Base-by-base conservation (phyloP, 1,139 yeast species). In the Hemisphaericaspora subhashii region DNA sequence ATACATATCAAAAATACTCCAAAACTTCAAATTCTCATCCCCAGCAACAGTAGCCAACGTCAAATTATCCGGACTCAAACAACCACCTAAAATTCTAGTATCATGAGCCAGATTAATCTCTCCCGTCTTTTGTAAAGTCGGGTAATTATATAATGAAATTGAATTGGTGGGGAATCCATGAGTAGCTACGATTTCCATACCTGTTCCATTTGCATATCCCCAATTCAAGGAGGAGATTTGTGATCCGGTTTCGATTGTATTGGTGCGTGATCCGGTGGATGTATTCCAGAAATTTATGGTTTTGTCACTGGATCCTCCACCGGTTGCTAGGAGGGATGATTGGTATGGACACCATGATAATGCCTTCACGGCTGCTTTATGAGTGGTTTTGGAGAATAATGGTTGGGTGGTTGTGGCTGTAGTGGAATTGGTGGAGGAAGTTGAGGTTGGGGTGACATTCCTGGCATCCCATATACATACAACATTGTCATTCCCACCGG, bases 381-480 rank as follows among this genome's bases (percentile, higher is more conserved):
- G 98, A 43, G 80, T 79, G 16, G 84, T 77, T 57, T 89, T 87
- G 15, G 84, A 69, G 59, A 83, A 87, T 45, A 83, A 73, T 4
- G 98, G 96, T 24, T 27, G 23, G 18, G 10, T 22, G 10, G 25
- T 17, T 35, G n/a, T 27, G 30, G 4, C 31, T 47, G 43, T 33
- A 21, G 29, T 53, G 68, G 25, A 9, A 11, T 10, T 23, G 6
- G 25, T 9, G 11, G 4, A 71, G 5, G 25, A 10, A 6, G 25
- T 23, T 5, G 11, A 6, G 11, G 25, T 9, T 9, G 7, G 7
- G 5, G 11, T 11, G 5, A 23, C 54, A n/a, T 83, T 74, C 47
- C 98, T 77, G 1, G 86, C 86, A 58, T 92, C 98, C 98, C 98
- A 92, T 39, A 92, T 84, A 58, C 89, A 85, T 13, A 92, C 96